phyloP scores from a whole-genome alignment of 1,284 basidiomycete genomes.

The Anthracocystis walkeri region DNA sequence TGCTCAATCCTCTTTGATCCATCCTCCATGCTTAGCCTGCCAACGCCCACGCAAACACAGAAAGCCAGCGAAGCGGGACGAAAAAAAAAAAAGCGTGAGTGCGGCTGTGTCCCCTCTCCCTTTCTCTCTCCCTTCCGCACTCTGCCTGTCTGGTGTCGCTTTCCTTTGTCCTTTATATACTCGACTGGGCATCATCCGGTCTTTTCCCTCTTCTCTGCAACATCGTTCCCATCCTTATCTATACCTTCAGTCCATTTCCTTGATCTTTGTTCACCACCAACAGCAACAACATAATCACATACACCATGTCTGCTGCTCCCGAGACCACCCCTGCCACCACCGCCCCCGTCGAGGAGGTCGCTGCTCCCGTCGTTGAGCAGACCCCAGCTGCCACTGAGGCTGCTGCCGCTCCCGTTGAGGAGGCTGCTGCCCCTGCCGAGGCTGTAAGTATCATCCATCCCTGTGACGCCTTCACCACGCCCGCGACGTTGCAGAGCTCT shows the following conservation, averaged over 20 bases:
- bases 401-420: conserved; percentile 29
- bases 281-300: conserved; percentile 3
- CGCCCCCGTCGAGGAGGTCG: conserved; percentile 42
- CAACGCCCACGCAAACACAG: conserved; percentile 4
- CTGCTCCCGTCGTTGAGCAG: conserved; percentile 38
- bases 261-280: conserved; percentile 13
- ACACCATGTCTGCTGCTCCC: conserved; percentile 53
- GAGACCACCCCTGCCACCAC: conserved; percentile 39
- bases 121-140: conserved; percentile 1
- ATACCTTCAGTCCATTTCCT: conserved; percentile 6
- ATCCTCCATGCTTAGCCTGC: neutral
- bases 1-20: neutral
- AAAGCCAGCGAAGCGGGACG: conserved; percentile 12
- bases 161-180: conserved; percentile 36
- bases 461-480: neutral
- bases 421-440: conserved; percentile 33
- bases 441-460: conserved; percentile 14
- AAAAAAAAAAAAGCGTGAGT: conserved; percentile 7
- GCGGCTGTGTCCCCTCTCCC: conserved; percentile 4
- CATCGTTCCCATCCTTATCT: conserved; percentile 11
- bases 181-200: conserved; percentile 16
- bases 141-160: conserved; percentile 13
- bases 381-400: conserved; percentile 25
- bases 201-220: conserved; percentile 15
- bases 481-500: neutral